phyloP scores from a whole-genome alignment of 805 yeast genomes.

The Metschnikowia arizonensis region DNA sequence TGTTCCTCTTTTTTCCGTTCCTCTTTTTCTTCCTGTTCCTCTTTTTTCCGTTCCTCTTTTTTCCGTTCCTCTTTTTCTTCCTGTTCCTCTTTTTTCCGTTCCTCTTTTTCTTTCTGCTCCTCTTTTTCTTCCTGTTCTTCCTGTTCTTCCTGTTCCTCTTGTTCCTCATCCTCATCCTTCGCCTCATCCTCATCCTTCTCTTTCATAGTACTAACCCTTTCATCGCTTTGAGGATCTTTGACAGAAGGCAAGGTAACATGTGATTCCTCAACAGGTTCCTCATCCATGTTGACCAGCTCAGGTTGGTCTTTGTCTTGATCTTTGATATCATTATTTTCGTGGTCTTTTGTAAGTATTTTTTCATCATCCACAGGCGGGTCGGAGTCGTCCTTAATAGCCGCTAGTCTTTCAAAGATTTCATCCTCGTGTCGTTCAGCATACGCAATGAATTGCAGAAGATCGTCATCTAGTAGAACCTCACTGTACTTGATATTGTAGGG shows the following conservation, averaged over 20 bases:
- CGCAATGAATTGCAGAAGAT: constrained; percentile 23
- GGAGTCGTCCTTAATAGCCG: not conserved
- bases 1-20: not conserved
- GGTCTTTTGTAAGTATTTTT: no score
- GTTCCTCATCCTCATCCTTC: no score
- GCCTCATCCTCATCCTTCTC: no score
- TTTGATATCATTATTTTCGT: no score
- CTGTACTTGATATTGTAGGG: constrained; percentile 35
- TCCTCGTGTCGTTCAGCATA: constrained; percentile 14
- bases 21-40: not conserved
- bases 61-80: no score
- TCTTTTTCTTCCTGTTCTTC: not conserved
- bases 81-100: no score
- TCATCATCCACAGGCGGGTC: not conserved
- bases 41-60: no score
- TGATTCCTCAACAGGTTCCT: not conserved
- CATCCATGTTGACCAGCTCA: not conserved
- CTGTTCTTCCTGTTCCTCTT: no score
- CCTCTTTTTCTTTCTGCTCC: not conserved
- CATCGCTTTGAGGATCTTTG: not conserved
- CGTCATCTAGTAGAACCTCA: constrained; percentile 23
- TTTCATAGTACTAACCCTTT: not conserved
- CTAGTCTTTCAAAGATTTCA: constrained; percentile 11
- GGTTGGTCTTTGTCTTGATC: no score
- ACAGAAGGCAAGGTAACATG: not conserved